These are phyloP conservation scores for Leucosporidium yakuticum DNA, from an alignment of 768 basidiomycete species.

Conservation along the genomic window DNA sequence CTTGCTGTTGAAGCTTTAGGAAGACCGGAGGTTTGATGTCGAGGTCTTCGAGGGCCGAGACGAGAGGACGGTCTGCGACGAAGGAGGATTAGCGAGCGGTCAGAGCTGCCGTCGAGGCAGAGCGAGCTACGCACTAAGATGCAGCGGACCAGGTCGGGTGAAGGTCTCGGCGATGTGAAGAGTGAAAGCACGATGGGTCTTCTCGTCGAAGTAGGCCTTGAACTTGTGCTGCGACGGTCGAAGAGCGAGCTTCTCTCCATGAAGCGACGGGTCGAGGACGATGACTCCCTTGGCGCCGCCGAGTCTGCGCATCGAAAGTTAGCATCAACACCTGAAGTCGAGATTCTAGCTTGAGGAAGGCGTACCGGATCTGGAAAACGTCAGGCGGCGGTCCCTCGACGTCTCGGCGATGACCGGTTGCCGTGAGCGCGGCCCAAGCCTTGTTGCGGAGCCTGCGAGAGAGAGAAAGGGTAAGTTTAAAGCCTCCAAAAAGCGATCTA, in stretches of 20 bases:
- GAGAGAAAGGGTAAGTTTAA: not conserved
- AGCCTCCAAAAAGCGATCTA: not conserved
- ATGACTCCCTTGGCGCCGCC: constrained; percentile 19
- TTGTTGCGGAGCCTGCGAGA: constrained; percentile 15
- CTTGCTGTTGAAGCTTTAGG: not conserved
- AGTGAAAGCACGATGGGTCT: not conserved
- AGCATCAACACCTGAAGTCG: no score
- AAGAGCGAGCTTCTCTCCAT: not conserved
- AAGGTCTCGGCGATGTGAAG: not conserved
- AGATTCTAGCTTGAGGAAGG: no score
- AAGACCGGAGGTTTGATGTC: not conserved
- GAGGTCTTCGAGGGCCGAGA: not conserved
- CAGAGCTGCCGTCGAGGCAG: no score
- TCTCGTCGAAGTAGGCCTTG: no score
- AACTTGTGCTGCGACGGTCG: no score
- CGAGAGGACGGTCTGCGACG: not conserved
- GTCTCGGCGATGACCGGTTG: constrained; percentile 6
- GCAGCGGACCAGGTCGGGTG: no score
- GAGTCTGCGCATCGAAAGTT: not conserved
- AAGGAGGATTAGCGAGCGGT: not conserved
- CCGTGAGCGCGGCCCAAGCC: constrained; percentile 3
- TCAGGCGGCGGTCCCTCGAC: not conserved
- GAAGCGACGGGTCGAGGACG: constrained; percentile 6
- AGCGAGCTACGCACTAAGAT: no score
- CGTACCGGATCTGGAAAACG: constrained; percentile 15